Base-by-base conservation (phyloP, 345 rosid species). In the Arabidopsis arenosa region DNA sequence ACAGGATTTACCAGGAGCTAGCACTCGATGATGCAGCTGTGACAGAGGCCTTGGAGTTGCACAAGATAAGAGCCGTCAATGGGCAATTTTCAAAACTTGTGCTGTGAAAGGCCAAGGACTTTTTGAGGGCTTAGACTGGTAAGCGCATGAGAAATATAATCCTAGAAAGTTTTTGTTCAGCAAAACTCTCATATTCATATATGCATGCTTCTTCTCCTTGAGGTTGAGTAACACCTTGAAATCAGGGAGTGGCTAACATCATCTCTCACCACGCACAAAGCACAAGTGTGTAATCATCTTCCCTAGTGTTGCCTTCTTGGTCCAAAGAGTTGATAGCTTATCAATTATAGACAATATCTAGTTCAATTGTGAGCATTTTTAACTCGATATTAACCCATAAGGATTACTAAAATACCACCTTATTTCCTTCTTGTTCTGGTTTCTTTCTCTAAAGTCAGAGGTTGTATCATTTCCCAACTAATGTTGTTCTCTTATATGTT, bases 71-170 rank as follows among this genome's bases (percentile, higher is more conserved):
- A 84, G 51, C 47, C 78, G 85, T 13, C 87, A 82, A 70, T 81
- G 89, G 87, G 77, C 85, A 54, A 86, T 84, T 51, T 86, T 86
- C 70, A 84, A 84, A 83, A 83, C 85, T 43, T 84, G 84, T 84
- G 88, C 87, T 12, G 55, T 75, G 7, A 84, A 84, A 58, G 88
- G 86, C 9, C 85, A 84, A 81, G 88, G 90, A 26, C 83, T 86
- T 40, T 81, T 75, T 44, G 86, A 86, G 78, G 90, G 87, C 59
- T 66, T 84, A 75, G 87, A 86, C 82, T 83, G 87, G 83, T 86
- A 77, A 68, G 72, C 18, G 55, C 32, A 7, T 14, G 21, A 18
- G 65, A 58, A 15, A 33, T 4, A 7, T 52, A 36, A 8, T 14
- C 49, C 59, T 7, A 26, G 51, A 44, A 36, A 66, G 18, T 21